phyloP scores from a whole-genome alignment of 495 filamentous ascomycete species.

The Penicillium paxilli region DNA sequence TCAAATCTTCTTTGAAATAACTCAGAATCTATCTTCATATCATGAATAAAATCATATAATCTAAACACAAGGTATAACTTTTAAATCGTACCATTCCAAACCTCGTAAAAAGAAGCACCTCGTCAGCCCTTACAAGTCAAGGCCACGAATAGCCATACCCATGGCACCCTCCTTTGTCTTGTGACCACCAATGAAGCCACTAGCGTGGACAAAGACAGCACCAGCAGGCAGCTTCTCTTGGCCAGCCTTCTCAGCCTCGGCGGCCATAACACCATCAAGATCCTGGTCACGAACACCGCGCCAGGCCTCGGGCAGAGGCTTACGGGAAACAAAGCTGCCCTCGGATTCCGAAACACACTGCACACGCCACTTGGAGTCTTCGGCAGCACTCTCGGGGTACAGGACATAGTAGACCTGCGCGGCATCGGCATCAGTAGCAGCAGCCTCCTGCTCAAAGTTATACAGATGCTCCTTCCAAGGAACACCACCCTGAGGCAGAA shows the following conservation, averaged over 20 bases:
- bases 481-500: conserved; percentile 69
- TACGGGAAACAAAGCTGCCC: conserved; percentile 85
- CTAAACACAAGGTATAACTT: conserved; percentile 10
- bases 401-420: conserved; percentile 77
- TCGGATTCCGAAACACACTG: conserved; percentile 80
- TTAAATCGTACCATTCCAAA: conserved; percentile 8
- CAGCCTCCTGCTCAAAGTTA: conserved; percentile 68
- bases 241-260: conserved; percentile 49
- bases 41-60: not conserved
- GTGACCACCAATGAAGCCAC: conserved; percentile 95
- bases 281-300: conserved; percentile 84
- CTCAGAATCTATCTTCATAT: conserved; percentile 3
- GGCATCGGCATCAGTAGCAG: conserved; percentile 34
- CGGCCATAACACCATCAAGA: conserved; percentile 70
- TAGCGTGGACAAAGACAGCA: conserved; percentile 89
- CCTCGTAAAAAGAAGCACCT: not conserved
- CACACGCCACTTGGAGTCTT: conserved; percentile 84
- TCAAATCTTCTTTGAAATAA: too few relatives aligned
- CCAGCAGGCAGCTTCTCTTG: conserved; percentile 53
- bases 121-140: conserved; percentile 42
- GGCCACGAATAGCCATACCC: conserved; percentile 78
- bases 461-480: conserved; percentile 98
- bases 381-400: conserved; percentile 74
- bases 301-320: conserved; percentile 88
- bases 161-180: conserved; percentile 86